Evolutionary conservation across 2,329 filamentous ascomycete species (phyloP).

Genomic region (Whalleya microplaca): DNA sequence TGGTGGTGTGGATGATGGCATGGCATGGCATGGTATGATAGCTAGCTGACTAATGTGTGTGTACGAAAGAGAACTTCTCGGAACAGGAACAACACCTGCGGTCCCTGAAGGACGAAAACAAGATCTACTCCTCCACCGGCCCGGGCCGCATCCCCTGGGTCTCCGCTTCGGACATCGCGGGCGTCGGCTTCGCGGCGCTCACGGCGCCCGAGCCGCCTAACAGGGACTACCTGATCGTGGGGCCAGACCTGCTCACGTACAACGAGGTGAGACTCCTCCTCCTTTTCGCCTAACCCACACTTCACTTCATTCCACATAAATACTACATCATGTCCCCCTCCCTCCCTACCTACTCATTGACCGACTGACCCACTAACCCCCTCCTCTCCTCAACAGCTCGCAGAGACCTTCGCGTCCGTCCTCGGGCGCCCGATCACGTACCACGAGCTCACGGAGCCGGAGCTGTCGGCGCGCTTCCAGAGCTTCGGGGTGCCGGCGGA

Average conservation of each 20-base stretch:
- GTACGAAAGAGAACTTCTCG: slow-evolving; percentile 55
- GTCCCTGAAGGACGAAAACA: slow-evolving; percentile 43
- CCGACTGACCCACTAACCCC: no score
- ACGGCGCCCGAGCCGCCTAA: slow-evolving; percentile 45
- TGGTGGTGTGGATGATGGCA: no score
- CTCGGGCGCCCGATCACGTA: slow-evolving; percentile 41
- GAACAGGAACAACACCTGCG: slow-evolving; percentile 24
- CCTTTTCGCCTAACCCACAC: background rate
- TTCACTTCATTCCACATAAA: background rate
- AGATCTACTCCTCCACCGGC: slow-evolving; percentile 47
- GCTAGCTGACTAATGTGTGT: no score
- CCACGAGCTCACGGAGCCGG: slow-evolving; percentile 36
- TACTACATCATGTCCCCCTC: background rate
- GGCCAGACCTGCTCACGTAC: slow-evolving; percentile 43
- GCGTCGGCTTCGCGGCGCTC: slow-evolving; percentile 46
- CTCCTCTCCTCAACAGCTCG: slow-evolving; percentile 32
- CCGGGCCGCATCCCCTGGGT: slow-evolving; percentile 52
- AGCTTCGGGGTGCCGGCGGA: slow-evolving; percentile 36
- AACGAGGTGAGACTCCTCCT: slow-evolving; percentile 28
- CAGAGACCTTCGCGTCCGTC: slow-evolving; percentile 38
- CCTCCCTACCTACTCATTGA: background rate
- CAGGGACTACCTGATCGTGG: slow-evolving; percentile 43
- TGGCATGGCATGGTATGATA: no score
- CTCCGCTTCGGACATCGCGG: slow-evolving; percentile 50
- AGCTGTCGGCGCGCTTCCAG: slow-evolving; percentile 31